Base-by-base conservation (phyloP, 2,329 filamentous ascomycete genomes). In the Rhynchosporium graminicola region DNA sequence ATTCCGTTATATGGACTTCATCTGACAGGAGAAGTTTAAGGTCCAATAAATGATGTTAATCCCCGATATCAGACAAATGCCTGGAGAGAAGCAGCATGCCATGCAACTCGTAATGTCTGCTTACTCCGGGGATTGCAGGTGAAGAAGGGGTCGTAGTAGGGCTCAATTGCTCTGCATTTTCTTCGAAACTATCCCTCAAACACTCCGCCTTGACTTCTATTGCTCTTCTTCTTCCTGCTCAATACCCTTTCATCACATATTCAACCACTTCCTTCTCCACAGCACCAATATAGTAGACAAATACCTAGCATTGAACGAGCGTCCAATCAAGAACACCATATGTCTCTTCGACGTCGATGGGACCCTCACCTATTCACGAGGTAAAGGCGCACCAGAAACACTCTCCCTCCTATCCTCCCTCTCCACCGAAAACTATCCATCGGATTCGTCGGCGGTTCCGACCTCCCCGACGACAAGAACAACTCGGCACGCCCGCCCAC, bases 321-420 rank as follows among this genome's bases (percentile, higher is more conserved):
- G 95, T 70, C 91, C 91, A 48, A 80, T 97, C 77, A 91, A 93
- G 80, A 92, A 95, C 83, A 98, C 94, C 68, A 90, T 99, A 77
- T 88, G 87, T 74, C 88, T 99, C 67, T 99, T 99, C 78, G 95
- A 99, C 78, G 95, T 99, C 64, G 95, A 99, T 76, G 91, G 86
- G 74, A 97, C 95, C 36, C 85, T 99, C 70, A 95, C 92, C 15
- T 89, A 87, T 47, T 88, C 95, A 51, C 87, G 95, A 69, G 82
- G 83, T 36, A 9, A 74, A 63, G 91, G 86, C 70, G 86, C 87
- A 43, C 87, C 90, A 60, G 90, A 97, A 76, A 95, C 97, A 83
- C 88, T 97, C 68, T 78, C 85, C 67, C 81, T 94, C 67, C 91
- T 98, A 73, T 83, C 88, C 54, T 81, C 82, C 20, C 20, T 57